Conservation (phyloP, 306 rosid species). For the Styphnolobium japonicum region DNA sequence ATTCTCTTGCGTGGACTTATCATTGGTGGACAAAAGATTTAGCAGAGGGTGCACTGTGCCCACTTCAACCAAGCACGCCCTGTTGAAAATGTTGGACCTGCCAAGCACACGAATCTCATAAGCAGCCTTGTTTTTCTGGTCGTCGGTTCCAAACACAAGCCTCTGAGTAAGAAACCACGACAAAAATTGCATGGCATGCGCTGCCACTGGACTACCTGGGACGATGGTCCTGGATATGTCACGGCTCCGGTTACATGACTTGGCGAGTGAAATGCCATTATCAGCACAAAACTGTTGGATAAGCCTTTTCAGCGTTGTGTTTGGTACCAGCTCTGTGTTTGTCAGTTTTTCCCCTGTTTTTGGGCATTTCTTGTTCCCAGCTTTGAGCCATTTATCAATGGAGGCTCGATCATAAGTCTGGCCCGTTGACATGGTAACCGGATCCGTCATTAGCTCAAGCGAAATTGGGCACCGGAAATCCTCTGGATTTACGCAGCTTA, state of each 20-base stretch:
- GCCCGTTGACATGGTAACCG: conserved; percentile 85
- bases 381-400: conserved; percentile 73
- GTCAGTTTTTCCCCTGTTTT: conserved; percentile 75
- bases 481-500: conserved; percentile 44
- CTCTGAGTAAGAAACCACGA: conserved; percentile 48
- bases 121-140: conserved; percentile 63
- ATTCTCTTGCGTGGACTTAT: conserved; percentile 47
- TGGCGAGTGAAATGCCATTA: conserved; percentile 31
- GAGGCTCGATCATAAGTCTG: conserved; percentile 85
- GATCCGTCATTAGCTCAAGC: conserved; percentile 74
- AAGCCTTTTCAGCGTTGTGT: conserved; percentile 47
- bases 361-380: conserved; percentile 70
- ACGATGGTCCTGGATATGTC: conserved; percentile 37
- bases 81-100: conserved; percentile 62
- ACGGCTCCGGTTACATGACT: background rate
- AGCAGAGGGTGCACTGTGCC: conserved; percentile 57
- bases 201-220: conserved; percentile 47
- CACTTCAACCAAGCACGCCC: conserved; percentile 60
- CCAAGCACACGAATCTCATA: conserved; percentile 70
- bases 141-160: conserved; percentile 54
- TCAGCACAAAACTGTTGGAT: conserved; percentile 53
- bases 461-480: conserved; percentile 90
- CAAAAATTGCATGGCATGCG: conserved; percentile 54
- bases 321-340: conserved; percentile 59
- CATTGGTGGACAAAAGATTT: conserved; percentile 35